Conservation (phyloP, 2,329 filamentous ascomycete species). For the Ophiocordyceps camponoti-floridani region DNA sequence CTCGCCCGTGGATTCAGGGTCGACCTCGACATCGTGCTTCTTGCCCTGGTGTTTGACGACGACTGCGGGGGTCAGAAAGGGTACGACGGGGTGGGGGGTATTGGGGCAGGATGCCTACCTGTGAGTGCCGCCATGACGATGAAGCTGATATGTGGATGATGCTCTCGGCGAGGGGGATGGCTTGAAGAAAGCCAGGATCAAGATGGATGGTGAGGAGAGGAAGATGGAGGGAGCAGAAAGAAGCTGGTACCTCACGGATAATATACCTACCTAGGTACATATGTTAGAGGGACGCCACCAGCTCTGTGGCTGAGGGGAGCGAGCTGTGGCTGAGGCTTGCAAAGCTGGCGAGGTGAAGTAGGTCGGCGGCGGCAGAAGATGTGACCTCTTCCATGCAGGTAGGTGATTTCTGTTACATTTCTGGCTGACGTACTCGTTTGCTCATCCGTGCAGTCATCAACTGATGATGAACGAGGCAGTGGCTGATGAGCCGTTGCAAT, state of each 20-base stretch:
- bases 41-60: constrained; percentile 91
- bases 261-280: too few species aligned
- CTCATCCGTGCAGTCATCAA: too few species aligned
- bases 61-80: constrained; percentile 32
- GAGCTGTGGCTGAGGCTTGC: not conserved
- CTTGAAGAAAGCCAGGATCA: not conserved
- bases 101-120: not conserved
- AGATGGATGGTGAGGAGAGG: not conserved
- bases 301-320: too few species aligned
- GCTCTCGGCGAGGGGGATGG: not conserved
- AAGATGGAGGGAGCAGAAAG: not conserved
- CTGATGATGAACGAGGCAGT: too few species aligned
- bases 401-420: not conserved
- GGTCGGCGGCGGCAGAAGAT: not conserved
- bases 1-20: constrained; percentile 68
- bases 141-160: not conserved
- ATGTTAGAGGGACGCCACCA: not conserved
- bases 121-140: not conserved
- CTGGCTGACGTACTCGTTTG: too few species aligned
- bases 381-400: too few species aligned
- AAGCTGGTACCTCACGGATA: not conserved
- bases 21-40: constrained; percentile 86
- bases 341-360: not conserved
- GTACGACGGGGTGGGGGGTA: not conserved
- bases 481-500: too few species aligned